phyloP scores from a whole-genome alignment of 1,284 basidiomycete genomes.

The Cutaneotrichosporon sp. region DNA sequence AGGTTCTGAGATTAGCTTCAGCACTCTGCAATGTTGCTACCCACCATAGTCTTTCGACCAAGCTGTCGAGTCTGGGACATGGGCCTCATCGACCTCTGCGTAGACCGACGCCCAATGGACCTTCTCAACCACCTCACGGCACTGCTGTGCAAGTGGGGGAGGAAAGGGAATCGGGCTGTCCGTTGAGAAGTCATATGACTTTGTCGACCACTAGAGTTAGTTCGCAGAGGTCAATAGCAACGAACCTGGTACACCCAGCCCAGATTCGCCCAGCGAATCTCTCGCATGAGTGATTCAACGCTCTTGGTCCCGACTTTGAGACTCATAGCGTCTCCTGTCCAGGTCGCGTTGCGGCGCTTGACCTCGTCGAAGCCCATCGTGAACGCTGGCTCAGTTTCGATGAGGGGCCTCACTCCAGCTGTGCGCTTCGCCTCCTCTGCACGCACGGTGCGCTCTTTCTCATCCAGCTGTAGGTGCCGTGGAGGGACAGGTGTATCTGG shows the following conservation, averaged over 20 bases:
- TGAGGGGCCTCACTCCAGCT: slow-evolving; percentile 15
- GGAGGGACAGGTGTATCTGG: slow-evolving; percentile 27
- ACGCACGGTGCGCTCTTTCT: neutral
- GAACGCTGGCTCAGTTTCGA: slow-evolving; percentile 37
- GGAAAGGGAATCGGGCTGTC: slow-evolving; percentile 60
- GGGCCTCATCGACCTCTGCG: slow-evolving; percentile 29
- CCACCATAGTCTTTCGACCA: slow-evolving; percentile 73
- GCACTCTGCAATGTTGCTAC: slow-evolving; percentile 4
- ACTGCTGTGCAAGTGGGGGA: slow-evolving; percentile 56
- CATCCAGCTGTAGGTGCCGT: slow-evolving; percentile 17
- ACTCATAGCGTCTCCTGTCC: slow-evolving; percentile 29
- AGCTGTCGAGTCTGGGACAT: slow-evolving; percentile 58
- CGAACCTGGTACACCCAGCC: slow-evolving; percentile 70
- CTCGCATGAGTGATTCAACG: slow-evolving; percentile 61
- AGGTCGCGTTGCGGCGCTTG: slow-evolving; percentile 32
- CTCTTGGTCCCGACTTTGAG: slow-evolving; percentile 58
- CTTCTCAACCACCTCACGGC: slow-evolving; percentile 57
- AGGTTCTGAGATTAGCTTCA: slow-evolving; percentile 47
- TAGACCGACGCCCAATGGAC: slow-evolving; percentile 70
- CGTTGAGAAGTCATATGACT: slow-evolving; percentile 75
- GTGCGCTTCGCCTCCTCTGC: neutral
- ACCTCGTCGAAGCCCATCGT: slow-evolving; percentile 42
- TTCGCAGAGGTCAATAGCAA: neutral
- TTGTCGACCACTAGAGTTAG: slow-evolving; percentile 70
- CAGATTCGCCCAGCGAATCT: slow-evolving; percentile 84